Conservation (phyloP, 768 basidiomycete species). For the Wakefieldia striispora region DNA sequence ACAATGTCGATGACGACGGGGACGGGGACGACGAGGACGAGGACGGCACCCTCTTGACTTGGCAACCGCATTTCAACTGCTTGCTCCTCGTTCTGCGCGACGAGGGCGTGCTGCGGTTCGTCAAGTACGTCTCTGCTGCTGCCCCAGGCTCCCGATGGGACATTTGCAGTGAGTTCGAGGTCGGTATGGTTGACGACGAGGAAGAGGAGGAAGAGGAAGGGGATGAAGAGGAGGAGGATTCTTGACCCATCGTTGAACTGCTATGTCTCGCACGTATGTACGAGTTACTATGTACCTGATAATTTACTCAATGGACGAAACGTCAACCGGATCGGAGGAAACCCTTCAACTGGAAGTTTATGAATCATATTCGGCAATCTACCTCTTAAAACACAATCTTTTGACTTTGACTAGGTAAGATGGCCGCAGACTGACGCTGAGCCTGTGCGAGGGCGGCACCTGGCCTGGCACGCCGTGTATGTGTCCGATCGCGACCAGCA, state of each 20-base stretch:
- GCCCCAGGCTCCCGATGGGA: constrained; percentile 95
- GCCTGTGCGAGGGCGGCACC: constrained; percentile 80
- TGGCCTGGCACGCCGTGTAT: constrained; percentile 55
- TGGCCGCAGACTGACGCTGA: constrained; percentile 72
- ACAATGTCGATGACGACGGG: constrained; percentile 2
- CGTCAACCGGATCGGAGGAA: too few relatives aligned
- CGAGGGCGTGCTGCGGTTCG: constrained; percentile 90
- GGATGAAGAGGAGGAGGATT: constrained; percentile 39
- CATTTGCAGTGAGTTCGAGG: constrained; percentile 87
- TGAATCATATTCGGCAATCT: background rate
- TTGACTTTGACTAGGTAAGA: constrained; percentile 61
- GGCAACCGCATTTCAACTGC: constrained; percentile 87
- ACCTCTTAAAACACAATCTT: constrained; percentile 65
- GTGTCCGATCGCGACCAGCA: constrained; percentile 9
- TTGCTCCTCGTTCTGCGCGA: constrained; percentile 88
- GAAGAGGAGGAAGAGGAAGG: constrained; percentile 45
- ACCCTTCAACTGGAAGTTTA: too few relatives aligned
- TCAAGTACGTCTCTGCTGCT: constrained; percentile 90
- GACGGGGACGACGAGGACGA: constrained; percentile 46
- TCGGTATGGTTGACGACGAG: constrained; percentile 71
- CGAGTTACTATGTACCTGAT: too few relatives aligned
- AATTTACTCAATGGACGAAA: too few relatives aligned
- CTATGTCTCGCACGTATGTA: too few relatives aligned
- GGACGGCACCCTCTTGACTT: constrained; percentile 77
- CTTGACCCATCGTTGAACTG: background rate